Conservation (phyloP, 2,329 filamentous ascomycete species). For the Colletotrichum navitas region DNA sequence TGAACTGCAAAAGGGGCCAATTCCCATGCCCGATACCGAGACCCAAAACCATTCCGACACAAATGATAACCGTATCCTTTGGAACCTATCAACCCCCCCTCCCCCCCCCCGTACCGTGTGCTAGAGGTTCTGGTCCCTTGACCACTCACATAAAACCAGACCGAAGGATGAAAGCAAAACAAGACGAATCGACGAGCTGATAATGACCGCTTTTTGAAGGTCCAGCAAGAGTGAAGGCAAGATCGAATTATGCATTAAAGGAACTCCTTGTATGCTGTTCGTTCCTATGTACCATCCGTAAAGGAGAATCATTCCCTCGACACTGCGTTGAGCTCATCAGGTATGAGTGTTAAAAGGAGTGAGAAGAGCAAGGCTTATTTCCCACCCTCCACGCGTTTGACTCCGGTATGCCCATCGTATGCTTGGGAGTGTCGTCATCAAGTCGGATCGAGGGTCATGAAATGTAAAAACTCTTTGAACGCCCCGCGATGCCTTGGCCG, state of each 20-base stretch:
- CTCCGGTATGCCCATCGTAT: constrained; percentile 35
- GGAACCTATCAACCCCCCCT: too few species aligned
- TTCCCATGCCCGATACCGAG: constrained; percentile 2
- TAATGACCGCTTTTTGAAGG: constrained; percentile 37
- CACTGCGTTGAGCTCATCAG: constrained; percentile 38
- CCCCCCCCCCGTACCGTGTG: constrained; percentile 41
- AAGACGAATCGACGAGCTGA: constrained; percentile 26
- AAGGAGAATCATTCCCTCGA: constrained; percentile 23
- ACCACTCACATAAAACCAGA: constrained; percentile 15
- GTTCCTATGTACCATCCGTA: constrained; percentile 40
- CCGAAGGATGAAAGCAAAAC: constrained; percentile 4
- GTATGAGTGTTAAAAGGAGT: constrained; percentile 20
- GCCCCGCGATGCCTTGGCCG: constrained; percentile 33
- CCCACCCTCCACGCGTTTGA: background rate
- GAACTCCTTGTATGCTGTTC: constrained; percentile 41
- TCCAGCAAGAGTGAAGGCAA: constrained; percentile 25
- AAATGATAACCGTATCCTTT: constrained; percentile 18
- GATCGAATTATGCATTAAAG: constrained; percentile 45
- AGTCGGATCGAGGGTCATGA: constrained; percentile 23
- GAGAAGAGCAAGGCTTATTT: constrained; percentile 29
- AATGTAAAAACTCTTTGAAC: constrained; percentile 34
- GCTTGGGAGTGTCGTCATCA: constrained; percentile 28
- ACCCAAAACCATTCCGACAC: constrained; percentile 17
- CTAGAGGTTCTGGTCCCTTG: constrained; percentile 36
- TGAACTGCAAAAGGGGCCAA: constrained; percentile 5